Evolutionary conservation across 1,139 yeast genomes (phyloP).

Genomic region (Yamadazyma dendronema): DNA sequence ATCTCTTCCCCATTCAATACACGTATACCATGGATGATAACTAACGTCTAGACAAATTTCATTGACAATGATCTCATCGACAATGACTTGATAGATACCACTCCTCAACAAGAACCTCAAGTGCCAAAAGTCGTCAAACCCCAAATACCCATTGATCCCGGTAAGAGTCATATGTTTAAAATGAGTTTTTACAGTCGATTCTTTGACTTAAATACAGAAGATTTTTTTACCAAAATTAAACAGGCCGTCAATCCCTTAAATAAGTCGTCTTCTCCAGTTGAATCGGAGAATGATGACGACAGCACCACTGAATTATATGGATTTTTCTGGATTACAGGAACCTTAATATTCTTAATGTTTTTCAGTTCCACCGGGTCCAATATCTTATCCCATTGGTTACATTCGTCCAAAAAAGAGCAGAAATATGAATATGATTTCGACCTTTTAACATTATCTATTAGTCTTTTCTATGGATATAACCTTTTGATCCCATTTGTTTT

Average conservation of each 20-base stretch:
- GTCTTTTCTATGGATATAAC: slow-evolving; percentile 71
- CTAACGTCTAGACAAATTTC: no score
- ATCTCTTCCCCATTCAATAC: no score
- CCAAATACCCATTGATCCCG: slow-evolving; percentile 13
- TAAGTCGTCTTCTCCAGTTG: slow-evolving; percentile 19
- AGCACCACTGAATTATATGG: slow-evolving; percentile 68
- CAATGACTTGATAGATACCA: slow-evolving; percentile 15
- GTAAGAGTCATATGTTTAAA: slow-evolving; percentile 49
- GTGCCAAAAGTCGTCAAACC: slow-evolving; percentile 15
- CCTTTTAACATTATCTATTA: slow-evolving; percentile 62
- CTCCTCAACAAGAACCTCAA: slow-evolving; percentile 11
- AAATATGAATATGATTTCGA: slow-evolving; percentile 59
- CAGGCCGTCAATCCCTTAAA: slow-evolving; percentile 47
- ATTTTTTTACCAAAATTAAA: slow-evolving; percentile 48
- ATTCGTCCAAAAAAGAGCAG: slow-evolving; percentile 32
- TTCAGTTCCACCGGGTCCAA: slow-evolving; percentile 64
- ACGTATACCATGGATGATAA: slow-evolving; percentile 1
- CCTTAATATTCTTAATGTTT: slow-evolving; percentile 69
- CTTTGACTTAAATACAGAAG: slow-evolving; percentile 64
- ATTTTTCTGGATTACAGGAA: slow-evolving; percentile 81
- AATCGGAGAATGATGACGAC: slow-evolving; percentile 25
- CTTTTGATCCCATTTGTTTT: slow-evolving; percentile 56
- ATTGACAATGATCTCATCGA: slow-evolving; percentile 15
- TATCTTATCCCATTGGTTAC: slow-evolving; percentile 46
- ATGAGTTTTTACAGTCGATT: slow-evolving; percentile 55